Conservation (phyloP, 176 grass and related monocot genomes). For the Juncus effusus region DNA sequence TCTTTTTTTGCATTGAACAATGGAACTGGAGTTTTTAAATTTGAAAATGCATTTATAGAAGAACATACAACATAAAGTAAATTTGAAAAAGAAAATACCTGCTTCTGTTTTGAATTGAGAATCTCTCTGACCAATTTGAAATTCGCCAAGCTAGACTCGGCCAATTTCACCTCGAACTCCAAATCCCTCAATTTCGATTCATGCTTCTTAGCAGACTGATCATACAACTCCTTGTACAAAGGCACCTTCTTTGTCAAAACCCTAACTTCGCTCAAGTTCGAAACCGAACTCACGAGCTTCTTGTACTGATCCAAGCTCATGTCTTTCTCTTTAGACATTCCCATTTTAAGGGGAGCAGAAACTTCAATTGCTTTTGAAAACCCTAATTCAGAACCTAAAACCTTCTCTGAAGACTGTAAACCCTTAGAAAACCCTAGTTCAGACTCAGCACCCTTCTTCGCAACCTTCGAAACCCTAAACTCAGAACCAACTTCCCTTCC, state of each 20-base stretch:
- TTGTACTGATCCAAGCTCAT: constrained; percentile 23
- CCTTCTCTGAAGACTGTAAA: constrained; percentile 19
- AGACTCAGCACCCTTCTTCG: constrained; percentile 9
- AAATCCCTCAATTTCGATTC: constrained; percentile 15
- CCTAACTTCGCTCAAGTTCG: constrained; percentile 6
- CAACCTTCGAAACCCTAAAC: constrained; percentile 8
- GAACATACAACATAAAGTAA: no score
- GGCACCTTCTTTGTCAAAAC: constrained; percentile 8
- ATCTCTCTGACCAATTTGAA: constrained; percentile 18
- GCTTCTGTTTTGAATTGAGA: constrained; percentile 1
- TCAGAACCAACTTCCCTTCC: background rate
- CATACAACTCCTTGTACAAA: constrained; percentile 20
- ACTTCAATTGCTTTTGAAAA: constrained; percentile 12
- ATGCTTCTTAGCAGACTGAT: constrained; percentile 19
- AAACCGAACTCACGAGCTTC: constrained; percentile 23
- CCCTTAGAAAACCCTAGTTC: constrained; percentile 7
- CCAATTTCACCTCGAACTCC: constrained; percentile 33
- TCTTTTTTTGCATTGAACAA: no score
- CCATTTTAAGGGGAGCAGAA: background rate
- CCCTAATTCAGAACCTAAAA: constrained; percentile 10
- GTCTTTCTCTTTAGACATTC: no score
- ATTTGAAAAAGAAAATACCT: constrained; percentile 11
- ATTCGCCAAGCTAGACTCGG: constrained; percentile 4
- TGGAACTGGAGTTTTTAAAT: no score
- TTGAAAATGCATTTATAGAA: no score